These are phyloP conservation scores for Aspergillus biplanus DNA, from an alignment of 495 filamentous ascomycete genomes.

Conservation along the genomic window DNA sequence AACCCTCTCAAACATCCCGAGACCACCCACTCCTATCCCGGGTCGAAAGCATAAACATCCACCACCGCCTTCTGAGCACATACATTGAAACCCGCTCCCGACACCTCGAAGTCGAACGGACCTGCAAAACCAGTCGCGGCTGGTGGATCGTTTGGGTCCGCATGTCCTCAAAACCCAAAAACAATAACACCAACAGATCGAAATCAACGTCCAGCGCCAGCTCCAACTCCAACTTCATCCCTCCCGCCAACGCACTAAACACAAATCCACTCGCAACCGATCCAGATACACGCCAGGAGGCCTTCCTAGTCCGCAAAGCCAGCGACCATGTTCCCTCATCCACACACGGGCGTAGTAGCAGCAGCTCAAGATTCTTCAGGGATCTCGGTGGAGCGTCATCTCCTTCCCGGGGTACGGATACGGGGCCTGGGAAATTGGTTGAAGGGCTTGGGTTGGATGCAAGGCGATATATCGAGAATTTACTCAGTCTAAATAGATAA, in stretches of 20 bases:
- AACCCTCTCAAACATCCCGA: slow-evolving; percentile 21
- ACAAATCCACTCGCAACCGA: slow-evolving; percentile 23
- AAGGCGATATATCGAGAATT: slow-evolving; percentile 78
- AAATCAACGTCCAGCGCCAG: slow-evolving; percentile 14
- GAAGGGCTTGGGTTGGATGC: slow-evolving; percentile 90
- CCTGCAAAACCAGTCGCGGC: slow-evolving; percentile 84
- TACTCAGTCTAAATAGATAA: slow-evolving; percentile 76
- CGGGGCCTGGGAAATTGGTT: slow-evolving; percentile 67
- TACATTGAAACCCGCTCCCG: slow-evolving; percentile 64
- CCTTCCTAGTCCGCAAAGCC: slow-evolving; percentile 78
- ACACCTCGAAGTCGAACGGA: slow-evolving; percentile 73
- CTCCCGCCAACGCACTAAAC: slow-evolving; percentile 7
- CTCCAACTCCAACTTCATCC: slow-evolving; percentile 29
- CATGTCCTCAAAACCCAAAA: slow-evolving; percentile 46
- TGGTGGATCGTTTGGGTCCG: slow-evolving; percentile 98
- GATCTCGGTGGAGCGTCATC: slow-evolving; percentile 47
- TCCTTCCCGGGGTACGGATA: slow-evolving; percentile 37
- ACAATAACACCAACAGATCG: background rate
- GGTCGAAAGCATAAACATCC: slow-evolving; percentile 86
- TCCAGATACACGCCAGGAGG: slow-evolving; percentile 60
- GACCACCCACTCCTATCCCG: slow-evolving; percentile 62
- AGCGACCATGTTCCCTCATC: slow-evolving; percentile 58
- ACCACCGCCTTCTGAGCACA: slow-evolving; percentile 81
- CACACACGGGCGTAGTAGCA: slow-evolving; percentile 31
- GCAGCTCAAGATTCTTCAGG: slow-evolving; percentile 50